A percentile compares a stretch with the other conserved stretches of the same genome.
Evolutionary conservation across 2,329 filamentous ascomycete species (phyloP).

Genomic region (Cladosporium sp.): DNA sequence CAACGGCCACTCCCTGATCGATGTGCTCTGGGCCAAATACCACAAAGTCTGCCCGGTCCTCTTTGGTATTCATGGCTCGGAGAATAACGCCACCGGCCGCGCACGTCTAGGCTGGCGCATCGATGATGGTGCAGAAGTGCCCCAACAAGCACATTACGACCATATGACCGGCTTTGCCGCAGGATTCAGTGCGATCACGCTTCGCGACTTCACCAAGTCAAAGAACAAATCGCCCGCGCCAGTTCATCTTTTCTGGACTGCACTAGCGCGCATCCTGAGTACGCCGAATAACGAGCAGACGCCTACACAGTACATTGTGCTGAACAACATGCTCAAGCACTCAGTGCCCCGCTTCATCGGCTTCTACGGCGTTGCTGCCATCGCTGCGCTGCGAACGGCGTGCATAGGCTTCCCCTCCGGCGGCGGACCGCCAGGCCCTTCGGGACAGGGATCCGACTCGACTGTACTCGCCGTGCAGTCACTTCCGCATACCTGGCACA

Average conservation of each 20-base stretch:
- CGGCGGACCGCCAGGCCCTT: constrained; percentile 16
- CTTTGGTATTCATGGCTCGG: constrained; percentile 78
- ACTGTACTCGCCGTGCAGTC: constrained; percentile 24
- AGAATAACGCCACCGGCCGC: constrained; percentile 70
- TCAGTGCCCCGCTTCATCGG: constrained; percentile 74
- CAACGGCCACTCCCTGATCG: constrained; percentile 70
- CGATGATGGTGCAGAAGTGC: constrained; percentile 28
- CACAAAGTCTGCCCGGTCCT: constrained; percentile 78
- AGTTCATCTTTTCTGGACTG: constrained; percentile 78
- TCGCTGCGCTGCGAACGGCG: constrained; percentile 63
- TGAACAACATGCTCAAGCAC: constrained; percentile 59
- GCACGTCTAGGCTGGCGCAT: constrained; percentile 73
- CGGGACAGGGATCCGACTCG: constrained; percentile 15
- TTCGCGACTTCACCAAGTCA: constrained; percentile 78
- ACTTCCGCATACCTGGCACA: constrained; percentile 22
- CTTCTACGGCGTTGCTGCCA: constrained; percentile 76
- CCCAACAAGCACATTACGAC: constrained; percentile 67
- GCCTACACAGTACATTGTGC: constrained; percentile 51
- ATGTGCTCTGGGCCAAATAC: constrained; percentile 86
- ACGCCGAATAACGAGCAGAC: constrained; percentile 60
- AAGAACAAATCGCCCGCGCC: constrained; percentile 72
- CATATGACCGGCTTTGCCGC: constrained; percentile 81
- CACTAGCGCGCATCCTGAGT: constrained; percentile 75
- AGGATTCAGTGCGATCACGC: constrained; percentile 78
- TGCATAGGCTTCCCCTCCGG: constrained; percentile 20